These are phyloP conservation scores for Trypanosoma conorhini DNA, from an alignment of 208 protist genomes.

Conservation along the genomic window DNA sequence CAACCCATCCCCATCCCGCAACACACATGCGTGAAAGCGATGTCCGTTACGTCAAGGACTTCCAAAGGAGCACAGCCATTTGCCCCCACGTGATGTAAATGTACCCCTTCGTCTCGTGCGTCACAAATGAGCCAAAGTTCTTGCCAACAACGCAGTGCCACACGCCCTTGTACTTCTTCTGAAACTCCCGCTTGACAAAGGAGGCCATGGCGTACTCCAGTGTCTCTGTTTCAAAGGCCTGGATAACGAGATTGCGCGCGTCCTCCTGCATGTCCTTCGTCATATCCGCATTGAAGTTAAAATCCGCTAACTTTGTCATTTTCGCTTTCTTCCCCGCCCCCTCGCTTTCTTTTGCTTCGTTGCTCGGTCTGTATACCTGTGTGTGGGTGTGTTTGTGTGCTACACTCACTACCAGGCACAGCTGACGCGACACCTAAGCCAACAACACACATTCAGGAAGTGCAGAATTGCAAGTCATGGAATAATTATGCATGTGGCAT, in stretches of 20 bases:
- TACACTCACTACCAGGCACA: background rate
- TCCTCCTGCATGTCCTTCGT: conserved; percentile 89
- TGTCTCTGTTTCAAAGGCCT: conserved; percentile 79
- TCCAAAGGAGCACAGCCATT: conserved; percentile 98
- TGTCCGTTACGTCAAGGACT: conserved; percentile 65
- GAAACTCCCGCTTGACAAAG: conserved; percentile 86
- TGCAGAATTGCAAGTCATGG: background rate
- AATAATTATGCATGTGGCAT: no score
- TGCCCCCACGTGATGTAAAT: conserved; percentile 99
- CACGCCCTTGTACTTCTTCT: conserved; percentile 87
- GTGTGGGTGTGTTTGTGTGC: background rate
- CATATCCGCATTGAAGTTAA: conserved; percentile 91
- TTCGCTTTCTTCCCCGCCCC: background rate
- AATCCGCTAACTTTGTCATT: conserved; percentile 80
- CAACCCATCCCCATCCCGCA: background rate
- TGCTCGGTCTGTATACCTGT: background rate
- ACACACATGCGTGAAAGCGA: background rate
- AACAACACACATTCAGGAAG: background rate
- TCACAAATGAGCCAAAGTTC: conserved; percentile 99
- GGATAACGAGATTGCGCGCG: conserved; percentile 62
- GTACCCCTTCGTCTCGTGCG: conserved; percentile 99
- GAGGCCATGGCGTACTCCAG: conserved; percentile 82
- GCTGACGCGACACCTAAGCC: background rate
- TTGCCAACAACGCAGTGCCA: conserved; percentile 99
- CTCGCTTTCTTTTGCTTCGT: background rate